Evolutionary conservation across 306 rosid species (phyloP).

Genomic region (Biancaea sappan): DNA sequence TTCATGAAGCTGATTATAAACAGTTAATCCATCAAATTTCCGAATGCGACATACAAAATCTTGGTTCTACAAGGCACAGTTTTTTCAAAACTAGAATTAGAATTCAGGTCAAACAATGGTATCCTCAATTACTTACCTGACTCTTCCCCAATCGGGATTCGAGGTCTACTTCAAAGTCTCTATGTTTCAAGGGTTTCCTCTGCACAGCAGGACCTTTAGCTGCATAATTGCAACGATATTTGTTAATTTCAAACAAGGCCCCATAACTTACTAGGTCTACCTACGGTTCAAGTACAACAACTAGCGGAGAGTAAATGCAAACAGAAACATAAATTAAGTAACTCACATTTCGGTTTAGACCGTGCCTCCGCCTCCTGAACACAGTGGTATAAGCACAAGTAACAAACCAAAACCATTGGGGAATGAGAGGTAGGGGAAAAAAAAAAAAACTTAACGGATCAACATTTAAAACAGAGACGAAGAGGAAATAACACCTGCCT

Average conservation of each 20-base stretch:
- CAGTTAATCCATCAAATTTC: not conserved
- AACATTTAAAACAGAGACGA: not conserved
- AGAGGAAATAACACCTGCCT: constrained; percentile 49
- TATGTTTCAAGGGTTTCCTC: constrained; percentile 86
- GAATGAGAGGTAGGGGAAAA: constrained; percentile 25
- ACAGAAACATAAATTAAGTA: not conserved
- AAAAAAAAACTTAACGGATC: not conserved
- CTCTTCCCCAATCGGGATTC: constrained; percentile 92
- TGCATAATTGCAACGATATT: constrained; percentile 31
- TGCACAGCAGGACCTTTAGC: constrained; percentile 83
- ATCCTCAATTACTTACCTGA: constrained; percentile 47
- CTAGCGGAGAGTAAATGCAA: not conserved
- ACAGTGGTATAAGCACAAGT: constrained; percentile 14
- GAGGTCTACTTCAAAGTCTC: constrained; percentile 95
- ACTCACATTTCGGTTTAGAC: constrained; percentile 65
- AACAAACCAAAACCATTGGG: not conserved
- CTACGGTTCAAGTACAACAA: not conserved
- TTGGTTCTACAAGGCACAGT: not conserved
- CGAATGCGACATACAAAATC: not conserved
- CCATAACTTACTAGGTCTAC: not conserved
- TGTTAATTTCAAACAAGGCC: not conserved
- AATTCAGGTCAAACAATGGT: not conserved
- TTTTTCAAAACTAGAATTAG: not conserved
- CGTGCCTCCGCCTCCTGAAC: constrained; percentile 56
- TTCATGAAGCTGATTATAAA: not conserved